Evolutionary conservation across 106 monocot genomes (phyloP).

Genomic region (Platanthera guangdongensis): DNA sequence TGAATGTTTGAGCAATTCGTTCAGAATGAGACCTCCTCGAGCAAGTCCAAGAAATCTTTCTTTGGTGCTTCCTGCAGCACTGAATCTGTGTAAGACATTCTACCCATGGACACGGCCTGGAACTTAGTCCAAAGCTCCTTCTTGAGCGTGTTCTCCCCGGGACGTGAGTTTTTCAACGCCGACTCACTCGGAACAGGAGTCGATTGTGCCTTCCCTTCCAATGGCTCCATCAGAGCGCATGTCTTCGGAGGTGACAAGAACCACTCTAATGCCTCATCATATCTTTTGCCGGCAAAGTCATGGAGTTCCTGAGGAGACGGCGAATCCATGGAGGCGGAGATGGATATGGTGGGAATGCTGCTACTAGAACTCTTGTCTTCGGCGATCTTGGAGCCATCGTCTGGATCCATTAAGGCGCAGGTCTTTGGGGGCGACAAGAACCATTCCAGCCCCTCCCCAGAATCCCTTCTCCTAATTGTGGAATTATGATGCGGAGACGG

Average conservation of each 20-base stretch:
- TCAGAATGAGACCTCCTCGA: slow-evolving; percentile 30
- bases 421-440: slow-evolving; percentile 68
- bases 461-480: slow-evolving; percentile 22
- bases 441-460: slow-evolving; percentile 64
- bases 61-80: slow-evolving; percentile 24
- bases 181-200: slow-evolving; percentile 32
- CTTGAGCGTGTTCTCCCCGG: slow-evolving; percentile 83
- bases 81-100: slow-evolving; percentile 30
- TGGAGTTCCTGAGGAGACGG: neutral
- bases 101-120: slow-evolving; percentile 49
- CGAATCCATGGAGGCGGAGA: neutral
- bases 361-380: neutral
- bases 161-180: slow-evolving; percentile 20
- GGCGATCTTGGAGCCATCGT: neutral
- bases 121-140: slow-evolving; percentile 86
- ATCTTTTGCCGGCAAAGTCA: slow-evolving; percentile 17
- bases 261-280: slow-evolving; percentile 57
- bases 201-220: slow-evolving; percentile 29
- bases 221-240: slow-evolving; percentile 59
- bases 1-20: too few species aligned
- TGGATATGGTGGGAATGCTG: neutral
- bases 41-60: slow-evolving; percentile 84
- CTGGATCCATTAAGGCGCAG: slow-evolving; percentile 3
- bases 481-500: slow-evolving; percentile 22
- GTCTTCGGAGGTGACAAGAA: slow-evolving; percentile 79